Percentiles rank a stretch among this genome's conserved stretches.
These are phyloP conservation scores for Thermochaetoides thermophila DNA, from an alignment of 495 filamentous ascomycete species.

Conservation along the genomic window DNA sequence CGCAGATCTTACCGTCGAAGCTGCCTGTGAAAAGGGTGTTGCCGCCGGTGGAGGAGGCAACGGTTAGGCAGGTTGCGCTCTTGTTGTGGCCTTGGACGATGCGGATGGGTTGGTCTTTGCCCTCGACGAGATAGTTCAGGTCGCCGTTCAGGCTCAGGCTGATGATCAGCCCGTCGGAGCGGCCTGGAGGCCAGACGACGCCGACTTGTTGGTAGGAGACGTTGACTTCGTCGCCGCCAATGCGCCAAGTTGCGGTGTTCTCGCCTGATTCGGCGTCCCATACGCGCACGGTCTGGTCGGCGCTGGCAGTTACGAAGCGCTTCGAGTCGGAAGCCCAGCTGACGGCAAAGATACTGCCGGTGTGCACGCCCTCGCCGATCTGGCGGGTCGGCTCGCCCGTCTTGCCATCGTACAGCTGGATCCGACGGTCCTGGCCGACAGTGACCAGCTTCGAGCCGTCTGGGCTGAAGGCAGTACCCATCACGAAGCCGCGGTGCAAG, in stretches of 20 bases:
- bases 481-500: constrained; percentile 75
- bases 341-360: constrained; percentile 80
- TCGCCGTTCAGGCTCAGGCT: constrained; percentile 78
- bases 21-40: constrained; percentile 73
- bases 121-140: constrained; percentile 72
- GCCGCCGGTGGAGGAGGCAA: constrained; percentile 29
- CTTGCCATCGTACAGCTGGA: constrained; percentile 91
- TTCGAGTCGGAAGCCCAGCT: constrained; percentile 86
- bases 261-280: constrained; percentile 79
- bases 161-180: constrained; percentile 74
- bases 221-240: constrained; percentile 66
- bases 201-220: constrained; percentile 84
- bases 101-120: constrained; percentile 48
- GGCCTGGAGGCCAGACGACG: constrained; percentile 76
- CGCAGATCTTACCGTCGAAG: constrained; percentile 73
- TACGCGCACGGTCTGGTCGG: constrained; percentile 78
- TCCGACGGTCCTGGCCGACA: constrained; percentile 75
- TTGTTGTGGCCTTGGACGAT: constrained; percentile 89
- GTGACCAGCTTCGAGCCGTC: constrained; percentile 74
- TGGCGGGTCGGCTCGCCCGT: constrained; percentile 66
- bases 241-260: constrained; percentile 62
- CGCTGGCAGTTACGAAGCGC: constrained; percentile 78
- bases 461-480: constrained; percentile 79
- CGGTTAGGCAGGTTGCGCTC: constrained; percentile 62
- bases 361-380: constrained; percentile 71